phyloP scores from a whole-genome alignment of 306 rosid species.

The Boehmeria nivea region DNA sequence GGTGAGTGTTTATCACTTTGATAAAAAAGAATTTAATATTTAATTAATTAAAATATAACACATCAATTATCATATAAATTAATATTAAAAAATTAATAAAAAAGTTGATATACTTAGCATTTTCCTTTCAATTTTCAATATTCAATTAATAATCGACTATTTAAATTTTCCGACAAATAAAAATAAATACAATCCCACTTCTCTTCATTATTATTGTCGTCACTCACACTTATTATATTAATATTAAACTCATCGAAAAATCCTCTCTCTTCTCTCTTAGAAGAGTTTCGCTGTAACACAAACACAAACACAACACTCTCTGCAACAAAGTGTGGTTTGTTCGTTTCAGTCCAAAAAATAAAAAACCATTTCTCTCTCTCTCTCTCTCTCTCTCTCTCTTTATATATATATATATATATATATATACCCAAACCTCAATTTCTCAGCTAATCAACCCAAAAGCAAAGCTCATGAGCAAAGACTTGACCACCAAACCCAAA shows the following conservation, averaged over 20 bases:
- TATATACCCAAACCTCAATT: conserved; percentile 1
- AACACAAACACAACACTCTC: background rate
- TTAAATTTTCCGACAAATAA: background rate
- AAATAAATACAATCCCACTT: background rate
- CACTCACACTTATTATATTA: conserved; percentile 19
- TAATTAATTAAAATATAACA: too few relatives aligned
- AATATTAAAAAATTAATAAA: too few relatives aligned
- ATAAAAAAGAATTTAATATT: too few relatives aligned
- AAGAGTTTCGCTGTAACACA: conserved; percentile 31
- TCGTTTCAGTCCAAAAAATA: too few relatives aligned
- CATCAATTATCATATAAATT: too few relatives aligned
- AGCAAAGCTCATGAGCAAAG: conserved; percentile 30
- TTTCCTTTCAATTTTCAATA: too few relatives aligned
- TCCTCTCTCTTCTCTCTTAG: conserved; percentile 13
- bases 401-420: too few relatives aligned
- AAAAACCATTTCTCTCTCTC: conserved; percentile 14
- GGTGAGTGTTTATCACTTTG: too few relatives aligned
- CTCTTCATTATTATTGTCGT: conserved; percentile 18
- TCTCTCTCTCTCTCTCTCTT: conserved; percentile 12
- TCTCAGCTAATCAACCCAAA: background rate
- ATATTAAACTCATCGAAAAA: conserved; percentile 10
- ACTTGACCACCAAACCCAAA: conserved; percentile 20
- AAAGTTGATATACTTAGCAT: background rate
- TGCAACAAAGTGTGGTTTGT: too few relatives aligned
- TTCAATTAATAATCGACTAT: too few relatives aligned